Conservation (phyloP, 495 filamentous ascomycete species). For the Immersiella caudata region DNA sequence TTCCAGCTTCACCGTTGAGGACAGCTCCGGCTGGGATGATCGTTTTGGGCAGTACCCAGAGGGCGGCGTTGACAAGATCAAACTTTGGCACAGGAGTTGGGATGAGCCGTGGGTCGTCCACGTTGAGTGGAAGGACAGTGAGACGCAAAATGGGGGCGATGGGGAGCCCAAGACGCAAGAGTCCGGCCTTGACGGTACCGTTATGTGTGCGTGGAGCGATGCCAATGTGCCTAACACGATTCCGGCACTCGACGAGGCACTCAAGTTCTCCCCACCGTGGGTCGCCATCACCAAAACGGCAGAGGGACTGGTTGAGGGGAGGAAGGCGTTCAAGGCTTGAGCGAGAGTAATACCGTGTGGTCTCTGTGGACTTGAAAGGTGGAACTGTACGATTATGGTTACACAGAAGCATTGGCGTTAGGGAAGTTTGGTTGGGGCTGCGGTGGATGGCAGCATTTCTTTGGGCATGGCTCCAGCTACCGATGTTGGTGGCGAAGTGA, state of each 20-base stretch:
- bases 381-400: neutral
- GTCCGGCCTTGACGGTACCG: constrained; percentile 62
- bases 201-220: constrained; percentile 89
- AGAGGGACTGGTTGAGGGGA: constrained; percentile 82
- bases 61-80: constrained; percentile 41
- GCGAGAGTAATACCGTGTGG: neutral
- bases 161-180: constrained; percentile 34
- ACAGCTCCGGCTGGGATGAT: constrained; percentile 56
- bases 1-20: constrained; percentile 31
- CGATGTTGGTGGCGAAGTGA: neutral
- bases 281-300: constrained; percentile 69
- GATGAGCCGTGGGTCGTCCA: constrained; percentile 73
- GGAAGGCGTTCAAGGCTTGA: constrained; percentile 44
- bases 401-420: neutral
- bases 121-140: constrained; percentile 62
- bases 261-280: constrained; percentile 77
- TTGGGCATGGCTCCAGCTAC: neutral
- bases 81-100: constrained; percentile 68
- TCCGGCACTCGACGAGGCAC: constrained; percentile 82
- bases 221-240: constrained; percentile 71
- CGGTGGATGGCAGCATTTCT: neutral
- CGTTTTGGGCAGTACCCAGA: constrained; percentile 73
- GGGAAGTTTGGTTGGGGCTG: neutral
- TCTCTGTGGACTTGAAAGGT: neutral
- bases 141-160: constrained; percentile 27